Evolutionary conservation across 148 eudicot species (phyloP).

Genomic region (Chenopodium formosanum): DNA sequence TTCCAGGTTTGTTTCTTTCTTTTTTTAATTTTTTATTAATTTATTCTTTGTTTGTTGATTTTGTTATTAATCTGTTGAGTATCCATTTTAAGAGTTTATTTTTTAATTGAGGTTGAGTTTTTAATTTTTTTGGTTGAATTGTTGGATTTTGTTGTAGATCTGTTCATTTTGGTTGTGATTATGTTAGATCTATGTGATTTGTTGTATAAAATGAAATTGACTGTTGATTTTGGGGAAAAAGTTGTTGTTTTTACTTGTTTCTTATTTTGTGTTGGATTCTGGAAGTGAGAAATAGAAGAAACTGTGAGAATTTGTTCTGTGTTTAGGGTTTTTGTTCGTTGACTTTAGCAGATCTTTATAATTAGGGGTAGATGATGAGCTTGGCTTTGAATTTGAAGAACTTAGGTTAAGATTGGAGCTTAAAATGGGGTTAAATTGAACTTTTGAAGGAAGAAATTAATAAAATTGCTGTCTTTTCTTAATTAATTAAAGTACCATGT

Average conservation of each 20-base stretch:
- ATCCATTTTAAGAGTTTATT: background rate
- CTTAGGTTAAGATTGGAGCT: background rate
- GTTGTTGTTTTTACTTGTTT: background rate
- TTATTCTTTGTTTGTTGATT: background rate
- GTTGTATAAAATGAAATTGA: background rate
- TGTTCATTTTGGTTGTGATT: slow-evolving; percentile 3
- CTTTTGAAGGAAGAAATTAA: background rate
- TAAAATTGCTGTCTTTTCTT: background rate
- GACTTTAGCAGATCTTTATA: background rate
- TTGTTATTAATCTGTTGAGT: background rate
- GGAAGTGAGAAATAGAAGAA: background rate
- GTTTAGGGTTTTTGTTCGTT: background rate
- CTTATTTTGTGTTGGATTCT: background rate
- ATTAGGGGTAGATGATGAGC: background rate
- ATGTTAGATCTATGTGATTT: slow-evolving; percentile 14
- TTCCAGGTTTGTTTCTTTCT: background rate
- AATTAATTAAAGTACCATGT: background rate
- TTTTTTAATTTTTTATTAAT: background rate
- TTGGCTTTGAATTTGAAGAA: background rate
- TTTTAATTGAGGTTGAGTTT: background rate
- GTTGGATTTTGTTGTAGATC: slow-evolving; percentile 20
- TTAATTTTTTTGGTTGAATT: background rate
- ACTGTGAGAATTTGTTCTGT: background rate
- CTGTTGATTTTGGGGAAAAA: background rate
- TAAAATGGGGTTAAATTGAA: background rate